Evolutionary conservation across 2,329 filamentous ascomycete species (phyloP), one percentile per base, ranked within the genome.

Genomic region (Xylaria arbuscula): DNA sequence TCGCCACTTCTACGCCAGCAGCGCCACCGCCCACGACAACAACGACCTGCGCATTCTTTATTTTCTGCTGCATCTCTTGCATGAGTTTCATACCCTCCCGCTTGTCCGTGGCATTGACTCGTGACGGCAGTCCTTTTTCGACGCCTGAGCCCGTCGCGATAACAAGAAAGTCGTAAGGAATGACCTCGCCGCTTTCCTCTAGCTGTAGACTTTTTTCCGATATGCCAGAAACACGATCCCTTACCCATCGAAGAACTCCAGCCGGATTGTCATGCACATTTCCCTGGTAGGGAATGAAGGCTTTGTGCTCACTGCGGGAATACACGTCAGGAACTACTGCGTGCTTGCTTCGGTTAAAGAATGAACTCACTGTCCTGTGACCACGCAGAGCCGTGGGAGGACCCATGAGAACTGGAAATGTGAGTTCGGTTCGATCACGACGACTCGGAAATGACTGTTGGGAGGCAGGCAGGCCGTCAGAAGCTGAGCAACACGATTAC

Each of bases 401-500:
- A 63, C 61, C 61, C 51, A 63, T 11, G 61, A 63, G 15, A 56
- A 63, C 51, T 63, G 51, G 40, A 63, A 63, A 56, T 63, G 51
- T 6, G 40, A 28, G 61, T 63, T 63, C 5, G 61, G 61, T 24
- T 63, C 61, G 22, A 63, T 50, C n/a, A 63, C 61, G 13, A 63
- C n/a, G 8, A 63, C 61, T n/a, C 36, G 47, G 40, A 56, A 63
- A 38, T 28, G 61, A 22, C 61, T 63, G 19, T 63, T 63, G 38
- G 61, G 51, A 38, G 61, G 61, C 40, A 63, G 22, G 51, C 61
- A 56, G 1, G 61, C 4, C 11, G 61, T 63, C 8, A 63, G 19
- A n/a, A 63, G 61, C 15, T 63, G 51, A 48, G 51, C 61, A 32
- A 56, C 61, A 28, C 61, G 51, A 50, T 63, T 63, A 1, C 51